These are phyloP conservation scores for Metschnikowia cerradonensis DNA, from an alignment of 805 yeast species.

Conservation along the genomic window DNA sequence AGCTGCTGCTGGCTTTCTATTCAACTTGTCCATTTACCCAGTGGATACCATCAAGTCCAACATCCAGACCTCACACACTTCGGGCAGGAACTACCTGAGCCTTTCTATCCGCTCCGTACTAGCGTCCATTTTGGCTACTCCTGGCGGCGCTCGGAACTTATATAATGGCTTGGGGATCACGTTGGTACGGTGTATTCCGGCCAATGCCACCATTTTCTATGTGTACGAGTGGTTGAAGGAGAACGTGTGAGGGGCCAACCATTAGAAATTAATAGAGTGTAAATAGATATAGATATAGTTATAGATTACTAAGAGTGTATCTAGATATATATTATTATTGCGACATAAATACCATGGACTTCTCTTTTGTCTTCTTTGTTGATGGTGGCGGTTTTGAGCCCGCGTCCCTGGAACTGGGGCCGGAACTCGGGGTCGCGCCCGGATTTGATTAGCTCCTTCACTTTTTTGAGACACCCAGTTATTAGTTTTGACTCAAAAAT, in stretches of 20 bases:
- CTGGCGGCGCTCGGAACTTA: constrained; percentile 64
- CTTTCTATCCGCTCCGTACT: constrained; percentile 36
- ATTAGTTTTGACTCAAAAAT: too few relatives aligned
- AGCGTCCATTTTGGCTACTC: constrained; percentile 21
- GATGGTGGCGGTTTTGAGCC: too few relatives aligned
- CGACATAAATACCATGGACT: too few relatives aligned
- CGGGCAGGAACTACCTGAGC: constrained; percentile 17
- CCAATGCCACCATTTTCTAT: constrained; percentile 82
- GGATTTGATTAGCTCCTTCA: too few relatives aligned
- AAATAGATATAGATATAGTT: too few relatives aligned
- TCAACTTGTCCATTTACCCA: constrained; percentile 79
- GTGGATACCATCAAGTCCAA: constrained; percentile 87
- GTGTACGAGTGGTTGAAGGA: constrained; percentile 63
- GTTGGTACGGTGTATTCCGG: constrained; percentile 76
- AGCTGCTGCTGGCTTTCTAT: constrained; percentile 79
- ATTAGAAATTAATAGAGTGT: background rate
- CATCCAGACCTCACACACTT: constrained; percentile 60
- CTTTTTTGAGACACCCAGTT: too few relatives aligned
- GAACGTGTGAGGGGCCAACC: constrained; percentile 14
- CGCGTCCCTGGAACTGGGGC: too few relatives aligned
- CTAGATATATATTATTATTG: too few relatives aligned
- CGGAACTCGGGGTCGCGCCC: too few relatives aligned
- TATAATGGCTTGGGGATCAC: constrained; percentile 87
- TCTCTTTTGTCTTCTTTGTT: too few relatives aligned
- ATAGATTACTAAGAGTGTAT: too few relatives aligned